These are phyloP conservation scores for Fraxinus quadrangulata DNA, from an alignment of 257 asterid species.

Conservation along the genomic window DNA sequence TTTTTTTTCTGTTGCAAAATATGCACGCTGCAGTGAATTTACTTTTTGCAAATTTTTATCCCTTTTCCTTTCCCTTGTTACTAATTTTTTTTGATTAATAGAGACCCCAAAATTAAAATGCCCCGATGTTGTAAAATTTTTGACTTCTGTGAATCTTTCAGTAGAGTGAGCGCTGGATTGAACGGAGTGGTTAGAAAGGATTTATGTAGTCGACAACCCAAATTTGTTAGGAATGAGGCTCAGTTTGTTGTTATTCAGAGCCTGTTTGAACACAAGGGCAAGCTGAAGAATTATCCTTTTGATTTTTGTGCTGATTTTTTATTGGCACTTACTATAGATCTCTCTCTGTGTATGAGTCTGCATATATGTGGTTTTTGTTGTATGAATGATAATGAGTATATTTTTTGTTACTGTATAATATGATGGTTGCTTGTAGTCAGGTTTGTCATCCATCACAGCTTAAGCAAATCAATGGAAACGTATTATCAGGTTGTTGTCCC, in stretches of 20 bases:
- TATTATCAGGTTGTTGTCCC: constrained; percentile 80
- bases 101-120: constrained; percentile 1
- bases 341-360: neutral
- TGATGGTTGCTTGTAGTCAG: constrained; percentile 68
- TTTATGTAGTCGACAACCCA: neutral
- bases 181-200: neutral
- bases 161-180: neutral
- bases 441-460: constrained; percentile 96
- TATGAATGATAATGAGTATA: constrained; percentile 11
- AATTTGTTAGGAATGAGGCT: neutral
- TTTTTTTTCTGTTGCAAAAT: neutral
- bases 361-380: constrained; percentile 7
- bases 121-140: neutral
- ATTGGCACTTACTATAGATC: neutral
- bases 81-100: neutral
- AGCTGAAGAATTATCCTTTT: neutral
- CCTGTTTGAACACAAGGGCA: neutral
- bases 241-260: neutral
- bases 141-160: neutral
- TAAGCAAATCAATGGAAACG: constrained; percentile 98
- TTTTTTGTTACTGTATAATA: constrained; percentile 25
- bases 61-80: neutral
- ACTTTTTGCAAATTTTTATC: neutral
- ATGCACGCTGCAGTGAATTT: neutral
- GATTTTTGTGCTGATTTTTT: neutral